Base-by-base conservation (phyloP, 2,329 filamentous ascomycete species). In the Penicillium sp. region DNA sequence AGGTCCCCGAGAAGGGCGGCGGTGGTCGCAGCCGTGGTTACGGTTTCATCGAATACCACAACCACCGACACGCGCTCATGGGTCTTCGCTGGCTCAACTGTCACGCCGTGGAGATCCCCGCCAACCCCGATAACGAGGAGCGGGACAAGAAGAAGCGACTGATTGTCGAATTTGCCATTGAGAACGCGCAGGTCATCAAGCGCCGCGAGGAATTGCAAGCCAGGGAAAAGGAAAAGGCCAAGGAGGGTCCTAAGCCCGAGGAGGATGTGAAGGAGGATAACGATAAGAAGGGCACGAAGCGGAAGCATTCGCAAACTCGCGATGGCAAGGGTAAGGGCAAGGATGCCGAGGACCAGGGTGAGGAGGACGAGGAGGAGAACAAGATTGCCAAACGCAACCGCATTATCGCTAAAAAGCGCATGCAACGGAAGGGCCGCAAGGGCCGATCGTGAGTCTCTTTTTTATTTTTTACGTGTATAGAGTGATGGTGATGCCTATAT, bases 151-250 rank as follows among this genome's bases (percentile, higher is more conserved):
- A 90, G 69, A 92, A 94, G 73, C 82, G 94, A 11, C 75, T 99
- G 46, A 90, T 99, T 66, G 92, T 92, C 33, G 95, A 99, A 71
- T 99, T 99, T 69, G 91, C 94, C 18, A 96, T 99, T 69, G 94
- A 99, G 74, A 99, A 99, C 64, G 92, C 90, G 1, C 92, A 96
- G 66, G 94, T 99, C 1, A 87, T 99, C n/a, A 82, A 86, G 60
- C 81, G 94, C 57, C 82, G 95, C 24, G 72, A 69, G 50, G 70
- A 67, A 53, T 61, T 64, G 50, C 68, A 69, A 50, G 63, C 60
- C 28, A 66, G 57, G 52, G 55, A 59, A 49, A 40, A 61, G 57
- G 14, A 68, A 62, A 51, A 57, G 10, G 33, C 44, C 35, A 57
- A 56, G 39, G 54, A 56, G 31, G 53, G 44, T 18, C 33, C 40